Evolutionary conservation across 73 alveolate genomes (phyloP).

Genomic region (Tetrahymena borealis): DNA sequence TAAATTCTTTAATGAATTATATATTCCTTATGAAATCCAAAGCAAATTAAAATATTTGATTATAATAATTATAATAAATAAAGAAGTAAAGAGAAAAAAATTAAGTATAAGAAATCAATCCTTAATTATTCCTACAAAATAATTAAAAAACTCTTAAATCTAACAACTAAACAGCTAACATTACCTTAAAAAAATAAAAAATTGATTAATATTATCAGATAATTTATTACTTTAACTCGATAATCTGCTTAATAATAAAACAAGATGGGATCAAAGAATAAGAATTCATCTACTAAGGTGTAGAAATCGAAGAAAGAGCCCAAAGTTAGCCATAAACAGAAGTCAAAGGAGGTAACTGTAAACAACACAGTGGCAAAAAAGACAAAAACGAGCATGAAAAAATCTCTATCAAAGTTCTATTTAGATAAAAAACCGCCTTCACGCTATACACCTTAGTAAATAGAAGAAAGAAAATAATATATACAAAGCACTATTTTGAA

Average conservation of each 20-base stretch:
- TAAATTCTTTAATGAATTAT: too few relatives aligned
- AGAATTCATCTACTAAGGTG: not conserved
- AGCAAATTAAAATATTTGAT: not conserved
- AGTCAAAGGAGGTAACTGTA: not conserved
- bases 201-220: not conserved
- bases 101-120: not conserved
- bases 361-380: not conserved
- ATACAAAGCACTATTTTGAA: not conserved
- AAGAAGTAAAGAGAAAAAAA: not conserved
- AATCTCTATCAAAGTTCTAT: not conserved
- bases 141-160: not conserved
- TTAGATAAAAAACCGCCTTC: not conserved
- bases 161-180: not conserved
- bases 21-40: not conserved
- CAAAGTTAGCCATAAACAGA: not conserved
- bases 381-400: not conserved
- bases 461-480: not conserved
- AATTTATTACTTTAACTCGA: not conserved
- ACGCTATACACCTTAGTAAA: not conserved
- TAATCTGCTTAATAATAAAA: not conserved
- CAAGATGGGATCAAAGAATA: not conserved
- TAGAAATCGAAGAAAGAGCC: not conserved
- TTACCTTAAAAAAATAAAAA: not conserved
- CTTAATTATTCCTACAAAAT: not conserved
- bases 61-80: not conserved